Percentiles rank a stretch among this genome's conserved stretches.
These are phyloP conservation scores for Saccharata proteae DNA, from an alignment of 2,329 filamentous ascomycete species.

Conservation along the genomic window DNA sequence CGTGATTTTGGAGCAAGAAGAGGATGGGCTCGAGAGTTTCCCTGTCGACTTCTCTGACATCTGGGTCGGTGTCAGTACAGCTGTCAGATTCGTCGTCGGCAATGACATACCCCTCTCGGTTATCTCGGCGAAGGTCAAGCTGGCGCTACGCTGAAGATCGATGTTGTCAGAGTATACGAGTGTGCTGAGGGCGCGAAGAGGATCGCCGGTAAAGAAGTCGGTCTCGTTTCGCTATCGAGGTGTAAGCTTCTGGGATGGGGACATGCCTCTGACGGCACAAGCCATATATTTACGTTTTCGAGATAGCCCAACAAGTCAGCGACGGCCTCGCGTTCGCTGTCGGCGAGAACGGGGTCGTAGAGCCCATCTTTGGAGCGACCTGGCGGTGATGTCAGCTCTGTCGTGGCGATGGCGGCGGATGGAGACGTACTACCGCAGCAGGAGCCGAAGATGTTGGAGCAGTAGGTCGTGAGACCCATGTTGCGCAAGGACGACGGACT, in stretches of 20 bases:
- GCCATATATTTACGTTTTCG: conserved; percentile 63
- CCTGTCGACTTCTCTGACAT: conserved; percentile 91
- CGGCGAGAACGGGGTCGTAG: conserved; percentile 58
- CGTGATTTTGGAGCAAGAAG: conserved; percentile 83
- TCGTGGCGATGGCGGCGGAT: conserved; percentile 5
- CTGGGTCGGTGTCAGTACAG: conserved; percentile 36
- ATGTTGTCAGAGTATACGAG: conserved; percentile 98
- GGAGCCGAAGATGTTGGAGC: conserved; percentile 23
- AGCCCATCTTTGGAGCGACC: conserved; percentile 34
- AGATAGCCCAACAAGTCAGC: conserved; percentile 91
- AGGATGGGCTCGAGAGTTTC: conserved; percentile 94
- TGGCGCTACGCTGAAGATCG: conserved; percentile 91
- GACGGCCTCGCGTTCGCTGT: conserved; percentile 93
- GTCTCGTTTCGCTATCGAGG: conserved; percentile 73
- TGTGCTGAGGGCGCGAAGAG: conserved; percentile 83
- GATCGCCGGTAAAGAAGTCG: conserved; percentile 96
- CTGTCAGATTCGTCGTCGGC: conserved; percentile 3
- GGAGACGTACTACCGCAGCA: conserved; percentile 26
- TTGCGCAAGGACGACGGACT: too few species aligned
- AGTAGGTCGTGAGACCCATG: conserved; percentile 26
- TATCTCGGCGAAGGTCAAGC: conserved; percentile 96
- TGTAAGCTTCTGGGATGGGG: conserved; percentile 10
- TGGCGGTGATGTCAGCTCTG: conserved; percentile 17
- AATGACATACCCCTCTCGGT: conserved; percentile 72
- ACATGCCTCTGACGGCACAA: conserved; percentile 17